phyloP scores from a whole-genome alignment of 2,329 filamentous ascomycete species.

The Ceratocystiopsis sp. region DNA sequence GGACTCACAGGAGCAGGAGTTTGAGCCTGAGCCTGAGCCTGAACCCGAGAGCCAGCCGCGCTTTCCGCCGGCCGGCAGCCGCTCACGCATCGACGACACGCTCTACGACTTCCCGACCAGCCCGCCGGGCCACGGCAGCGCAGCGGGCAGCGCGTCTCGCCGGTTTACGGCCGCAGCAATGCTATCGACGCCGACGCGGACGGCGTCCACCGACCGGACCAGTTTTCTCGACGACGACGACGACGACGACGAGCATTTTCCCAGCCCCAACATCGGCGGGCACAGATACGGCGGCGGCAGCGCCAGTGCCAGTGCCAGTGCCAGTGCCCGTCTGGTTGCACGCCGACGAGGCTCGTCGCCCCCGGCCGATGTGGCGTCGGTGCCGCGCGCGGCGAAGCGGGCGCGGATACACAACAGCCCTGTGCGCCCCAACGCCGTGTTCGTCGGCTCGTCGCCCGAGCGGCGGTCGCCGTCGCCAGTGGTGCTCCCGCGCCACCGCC shows the following conservation, averaged over 20 bases:
- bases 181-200: slow-evolving; percentile 13
- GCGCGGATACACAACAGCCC: no score
- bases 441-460: no score
- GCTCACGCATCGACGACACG: background rate
- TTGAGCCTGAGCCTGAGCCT: slow-evolving; percentile 28
- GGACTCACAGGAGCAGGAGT: slow-evolving; percentile 32
- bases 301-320: no score
- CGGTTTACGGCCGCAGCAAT: slow-evolving; percentile 5
- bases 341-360: no score
- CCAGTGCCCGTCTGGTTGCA: background rate
- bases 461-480: no score
- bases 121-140: background rate
- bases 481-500: no score
- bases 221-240: slow-evolving; percentile 17
- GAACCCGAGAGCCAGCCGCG: slow-evolving; percentile 4
- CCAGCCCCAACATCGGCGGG: slow-evolving; percentile 5
- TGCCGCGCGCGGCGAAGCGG: no score
- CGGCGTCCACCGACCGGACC: slow-evolving; percentile 15
- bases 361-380: no score
- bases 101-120: slow-evolving; percentile 4
- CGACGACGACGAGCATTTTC: slow-evolving; percentile 16
- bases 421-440: no score
- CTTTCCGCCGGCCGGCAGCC: no score
- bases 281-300: no score
- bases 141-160: no score